These are phyloP conservation scores for Priceomyces fermenticarens DNA, from an alignment of 805 yeast genomes.

Conservation along the genomic window DNA sequence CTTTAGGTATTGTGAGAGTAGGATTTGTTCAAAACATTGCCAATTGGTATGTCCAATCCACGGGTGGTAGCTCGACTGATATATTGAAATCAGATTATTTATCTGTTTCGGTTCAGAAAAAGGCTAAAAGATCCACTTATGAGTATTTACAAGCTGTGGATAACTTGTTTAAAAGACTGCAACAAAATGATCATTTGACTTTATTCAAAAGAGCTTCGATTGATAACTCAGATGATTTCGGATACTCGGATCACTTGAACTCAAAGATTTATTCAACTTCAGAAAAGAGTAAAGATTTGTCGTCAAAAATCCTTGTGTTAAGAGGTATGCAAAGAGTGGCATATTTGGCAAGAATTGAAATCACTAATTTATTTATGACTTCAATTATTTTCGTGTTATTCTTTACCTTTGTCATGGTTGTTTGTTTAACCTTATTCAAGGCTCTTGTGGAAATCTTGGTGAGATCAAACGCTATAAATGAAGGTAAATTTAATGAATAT, in stretches of 20 bases:
- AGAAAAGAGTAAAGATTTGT: conserved; percentile 58
- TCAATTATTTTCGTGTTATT: conserved; percentile 81
- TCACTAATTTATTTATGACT: conserved; percentile 82
- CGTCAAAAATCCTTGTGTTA: conserved; percentile 71
- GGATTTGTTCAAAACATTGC: conserved; percentile 78
- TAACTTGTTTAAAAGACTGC: conserved; percentile 7
- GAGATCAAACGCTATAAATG: conserved; percentile 55
- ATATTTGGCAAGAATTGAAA: conserved; percentile 77
- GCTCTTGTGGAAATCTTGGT: conserved; percentile 63
- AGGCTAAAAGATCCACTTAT: conserved; percentile 23
- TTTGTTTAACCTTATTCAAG: conserved; percentile 59
- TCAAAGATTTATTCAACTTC: conserved; percentile 60
- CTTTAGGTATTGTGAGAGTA: conserved; percentile 82
- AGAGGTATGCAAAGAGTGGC: conserved; percentile 94
- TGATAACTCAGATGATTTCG: conserved; percentile 44
- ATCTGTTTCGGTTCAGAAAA: conserved; percentile 83
- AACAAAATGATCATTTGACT: conserved; percentile 9
- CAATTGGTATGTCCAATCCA: conserved; percentile 92
- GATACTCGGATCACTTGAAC: conserved; percentile 39
- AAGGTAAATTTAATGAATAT: conserved; percentile 68
- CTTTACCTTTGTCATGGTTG: conserved; percentile 61
- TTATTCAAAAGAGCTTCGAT: conserved; percentile 29
- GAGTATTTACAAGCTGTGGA: conserved; percentile 12
- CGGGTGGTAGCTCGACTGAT: conserved; percentile 86
- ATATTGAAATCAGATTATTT: conserved; percentile 63